Conservation (phyloP, 2,329 filamentous ascomycete genomes). For the Aspergillus brunneoviolaceus region DNA sequence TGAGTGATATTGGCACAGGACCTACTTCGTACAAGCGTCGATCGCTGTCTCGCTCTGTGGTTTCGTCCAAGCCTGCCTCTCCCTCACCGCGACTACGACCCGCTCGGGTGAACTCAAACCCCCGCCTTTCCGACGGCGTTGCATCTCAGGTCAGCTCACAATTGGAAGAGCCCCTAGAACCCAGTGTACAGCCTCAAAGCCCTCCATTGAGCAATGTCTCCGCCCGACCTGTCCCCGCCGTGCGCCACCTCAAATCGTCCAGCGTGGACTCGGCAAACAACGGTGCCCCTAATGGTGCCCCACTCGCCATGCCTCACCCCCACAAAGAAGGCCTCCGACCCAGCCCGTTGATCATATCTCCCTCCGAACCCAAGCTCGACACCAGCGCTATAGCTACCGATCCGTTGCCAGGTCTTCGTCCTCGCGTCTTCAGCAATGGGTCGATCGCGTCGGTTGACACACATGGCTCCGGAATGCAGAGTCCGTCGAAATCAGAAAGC, state of each 20-base stretch:
- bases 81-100: conserved; percentile 34
- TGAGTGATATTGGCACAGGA: conserved; percentile 1
- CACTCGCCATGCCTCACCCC: conserved; percentile 1
- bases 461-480: conserved; percentile 54
- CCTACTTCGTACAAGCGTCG: conserved; percentile 23
- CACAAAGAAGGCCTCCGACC: conserved; percentile 27
- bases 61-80: conserved; percentile 22
- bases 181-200: conserved; percentile 19
- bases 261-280: conserved; percentile 32
- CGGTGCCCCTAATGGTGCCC: conserved; percentile 4
- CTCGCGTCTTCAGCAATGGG: conserved; percentile 36
- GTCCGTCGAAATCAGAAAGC: conserved; percentile 46
- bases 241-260: conserved; percentile 33
- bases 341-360: conserved; percentile 33
- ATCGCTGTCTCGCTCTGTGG: conserved; percentile 30
- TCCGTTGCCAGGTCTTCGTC: conserved; percentile 26
- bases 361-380: conserved; percentile 23
- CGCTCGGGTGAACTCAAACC: conserved; percentile 28
- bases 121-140: conserved; percentile 25
- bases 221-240: conserved; percentile 17
- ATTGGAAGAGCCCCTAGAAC: conserved; percentile 24
- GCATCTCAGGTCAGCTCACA: conserved; percentile 19
- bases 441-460: conserved; percentile 38
- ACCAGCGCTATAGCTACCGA: conserved; percentile 23
- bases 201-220: conserved; percentile 22